These are phyloP conservation scores for Nakazawaea wickerhamii DNA, from an alignment of 805 yeast genomes.

Conservation along the genomic window DNA sequence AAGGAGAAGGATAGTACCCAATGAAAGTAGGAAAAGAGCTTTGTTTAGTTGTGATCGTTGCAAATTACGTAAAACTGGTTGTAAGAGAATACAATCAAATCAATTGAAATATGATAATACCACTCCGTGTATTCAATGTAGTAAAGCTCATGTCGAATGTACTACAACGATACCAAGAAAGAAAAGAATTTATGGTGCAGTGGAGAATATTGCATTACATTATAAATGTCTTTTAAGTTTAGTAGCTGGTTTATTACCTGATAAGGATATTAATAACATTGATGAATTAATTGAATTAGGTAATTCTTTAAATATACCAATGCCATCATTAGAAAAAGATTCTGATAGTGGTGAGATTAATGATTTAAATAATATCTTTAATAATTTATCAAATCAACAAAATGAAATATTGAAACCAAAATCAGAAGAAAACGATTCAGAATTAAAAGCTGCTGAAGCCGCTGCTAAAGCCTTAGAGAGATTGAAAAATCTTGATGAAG, in stretches of 20 bases:
- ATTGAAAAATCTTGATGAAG: not conserved
- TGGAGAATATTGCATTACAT: slow-evolving; percentile 37
- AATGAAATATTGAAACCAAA: not conserved
- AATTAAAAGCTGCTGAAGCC: slow-evolving; percentile 5
- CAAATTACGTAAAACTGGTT: slow-evolving; percentile 36
- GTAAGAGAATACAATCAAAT: slow-evolving; percentile 29
- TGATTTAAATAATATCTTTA: slow-evolving; percentile 5
- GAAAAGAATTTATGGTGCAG: slow-evolving; percentile 34
- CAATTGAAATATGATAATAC: slow-evolving; percentile 30
- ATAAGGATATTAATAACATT: slow-evolving; percentile 36
- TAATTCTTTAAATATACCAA: slow-evolving; percentile 24
- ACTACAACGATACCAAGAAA: slow-evolving; percentile 37
- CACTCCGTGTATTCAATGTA: slow-evolving; percentile 35
- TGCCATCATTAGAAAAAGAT: slow-evolving; percentile 25
- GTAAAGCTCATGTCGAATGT: slow-evolving; percentile 32
- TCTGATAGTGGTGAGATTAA: slow-evolving; percentile 3
- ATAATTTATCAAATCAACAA: not conserved
- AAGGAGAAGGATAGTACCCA: slow-evolving; percentile 31
- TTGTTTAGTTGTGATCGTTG: slow-evolving; percentile 42
- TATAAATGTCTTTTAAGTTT: slow-evolving; percentile 35
- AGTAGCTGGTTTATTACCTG: slow-evolving; percentile 37
- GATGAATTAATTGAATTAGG: slow-evolving; percentile 36
- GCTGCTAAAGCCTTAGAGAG: slow-evolving; percentile 8
- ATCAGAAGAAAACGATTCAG: not conserved
- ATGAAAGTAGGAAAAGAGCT: slow-evolving; percentile 35